These are phyloP conservation scores for Nicotiana benthamiana DNA, from an alignment of 257 asterid genomes.

Conservation along the genomic window DNA sequence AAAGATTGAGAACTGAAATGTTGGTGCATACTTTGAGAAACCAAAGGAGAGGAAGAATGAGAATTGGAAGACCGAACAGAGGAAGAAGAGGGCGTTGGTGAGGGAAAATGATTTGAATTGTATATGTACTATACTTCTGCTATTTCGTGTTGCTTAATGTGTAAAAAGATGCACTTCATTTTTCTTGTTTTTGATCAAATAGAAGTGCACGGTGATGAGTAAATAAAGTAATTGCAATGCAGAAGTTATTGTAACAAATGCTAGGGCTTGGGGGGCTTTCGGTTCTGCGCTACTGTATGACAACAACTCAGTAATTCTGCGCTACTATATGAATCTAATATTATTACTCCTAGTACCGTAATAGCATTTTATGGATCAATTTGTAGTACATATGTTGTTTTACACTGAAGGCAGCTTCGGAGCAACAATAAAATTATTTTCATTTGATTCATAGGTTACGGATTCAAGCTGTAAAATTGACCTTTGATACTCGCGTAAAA, in stretches of 20 bases:
- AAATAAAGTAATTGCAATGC: neutral
- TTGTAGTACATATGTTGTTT: neutral
- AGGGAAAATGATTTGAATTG: neutral
- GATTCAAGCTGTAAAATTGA: too few species aligned
- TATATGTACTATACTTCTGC: neutral
- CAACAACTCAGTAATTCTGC: too few species aligned
- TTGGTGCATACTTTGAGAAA: constrained; percentile 1
- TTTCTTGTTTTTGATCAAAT: neutral
- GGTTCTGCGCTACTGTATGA: neutral
- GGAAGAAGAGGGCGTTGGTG: constrained; percentile 2
- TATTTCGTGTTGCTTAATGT: neutral
- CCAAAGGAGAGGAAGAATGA: constrained; percentile 7
- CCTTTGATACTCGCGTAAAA: too few species aligned
- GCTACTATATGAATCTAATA: neutral
- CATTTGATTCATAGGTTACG: too few species aligned
- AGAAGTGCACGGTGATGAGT: neutral
- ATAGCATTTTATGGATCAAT: neutral
- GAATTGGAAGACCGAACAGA: neutral
- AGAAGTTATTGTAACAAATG: neutral
- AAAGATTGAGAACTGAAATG: constrained; percentile 6
- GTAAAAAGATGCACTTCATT: neutral
- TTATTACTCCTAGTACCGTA: neutral
- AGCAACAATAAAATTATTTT: too few species aligned
- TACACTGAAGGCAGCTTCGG: neutral
- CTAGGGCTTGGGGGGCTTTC: neutral